Evolutionary conservation across 306 rosid genomes (phyloP).

Genomic region (Psophocarpus tetragonolobus): DNA sequence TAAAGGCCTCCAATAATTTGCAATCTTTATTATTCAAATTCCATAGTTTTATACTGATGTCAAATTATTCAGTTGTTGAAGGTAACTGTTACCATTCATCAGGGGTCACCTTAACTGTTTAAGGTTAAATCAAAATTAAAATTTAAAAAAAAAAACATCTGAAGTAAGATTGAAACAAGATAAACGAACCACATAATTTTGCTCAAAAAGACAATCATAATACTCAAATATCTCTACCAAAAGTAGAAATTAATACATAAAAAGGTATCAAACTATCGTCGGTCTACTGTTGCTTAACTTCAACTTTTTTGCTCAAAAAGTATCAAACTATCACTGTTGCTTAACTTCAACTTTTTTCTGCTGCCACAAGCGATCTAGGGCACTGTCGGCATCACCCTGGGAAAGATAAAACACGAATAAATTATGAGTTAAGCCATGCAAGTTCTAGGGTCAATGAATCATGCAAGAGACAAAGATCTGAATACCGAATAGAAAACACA

Average conservation of each 20-base stretch:
- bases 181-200: neutral
- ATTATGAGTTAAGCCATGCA: neutral
- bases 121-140: too few species aligned
- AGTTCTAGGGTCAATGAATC: neutral
- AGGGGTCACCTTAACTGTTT: too few species aligned
- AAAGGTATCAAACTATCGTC: neutral
- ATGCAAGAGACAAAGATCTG: neutral
- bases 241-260: neutral
- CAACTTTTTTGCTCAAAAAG: slow-evolving; percentile 21
- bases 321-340: slow-evolving; percentile 28
- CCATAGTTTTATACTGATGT: too few species aligned
- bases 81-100: too few species aligned
- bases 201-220: neutral
- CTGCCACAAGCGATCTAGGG: slow-evolving; percentile 59
- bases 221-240: slow-evolving; percentile 22
- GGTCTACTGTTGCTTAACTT: slow-evolving; percentile 50
- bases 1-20: too few species aligned
- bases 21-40: too few species aligned
- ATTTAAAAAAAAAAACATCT: too few species aligned
- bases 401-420: neutral
- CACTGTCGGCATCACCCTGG: slow-evolving; percentile 67
- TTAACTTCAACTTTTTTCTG: slow-evolving; percentile 52
- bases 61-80: too few species aligned
- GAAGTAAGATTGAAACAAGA: too few species aligned
- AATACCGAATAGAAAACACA: neutral